A percentile compares a stretch with the other conserved stretches of the same genome.
Evolutionary conservation across 331 rosid species (phyloP).

Genomic region (Rhamnella rubrinervis): DNA sequence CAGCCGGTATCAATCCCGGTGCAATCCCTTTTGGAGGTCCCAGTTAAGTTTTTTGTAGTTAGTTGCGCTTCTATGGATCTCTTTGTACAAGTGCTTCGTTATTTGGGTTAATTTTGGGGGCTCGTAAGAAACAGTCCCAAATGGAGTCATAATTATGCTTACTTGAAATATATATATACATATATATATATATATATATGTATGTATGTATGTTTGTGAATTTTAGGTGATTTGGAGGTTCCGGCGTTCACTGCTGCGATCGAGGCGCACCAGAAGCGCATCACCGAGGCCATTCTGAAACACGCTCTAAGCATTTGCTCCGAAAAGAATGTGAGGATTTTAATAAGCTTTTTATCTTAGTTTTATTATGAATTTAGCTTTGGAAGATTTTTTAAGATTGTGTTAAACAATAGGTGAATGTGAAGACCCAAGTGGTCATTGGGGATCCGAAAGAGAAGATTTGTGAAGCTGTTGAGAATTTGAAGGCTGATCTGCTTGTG

Average conservation of each 20-base stretch:
- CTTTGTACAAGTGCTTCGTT: not conserved
- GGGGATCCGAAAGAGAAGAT: constrained; percentile 98
- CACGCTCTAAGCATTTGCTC: constrained; percentile 70
- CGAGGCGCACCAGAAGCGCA: constrained; percentile 90
- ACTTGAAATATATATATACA: not conserved
- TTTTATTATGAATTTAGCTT: not conserved
- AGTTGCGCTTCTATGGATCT: not conserved
- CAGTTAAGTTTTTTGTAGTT: constrained; percentile 41
- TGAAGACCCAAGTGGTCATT: constrained; percentile 62
- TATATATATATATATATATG: not conserved
- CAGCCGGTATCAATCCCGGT: constrained; percentile 72
- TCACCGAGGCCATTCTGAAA: constrained; percentile 58
- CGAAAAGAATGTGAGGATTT: constrained; percentile 40
- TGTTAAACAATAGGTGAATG: constrained; percentile 30
- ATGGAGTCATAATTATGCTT: not conserved
- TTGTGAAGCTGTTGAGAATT: constrained; percentile 64
- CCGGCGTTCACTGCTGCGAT: constrained; percentile 91
- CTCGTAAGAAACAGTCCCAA: too few species aligned
- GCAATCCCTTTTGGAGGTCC: constrained; percentile 87
- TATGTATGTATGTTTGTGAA: not conserved
- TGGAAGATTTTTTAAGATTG: constrained; percentile 30
- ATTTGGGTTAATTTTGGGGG: not conserved
- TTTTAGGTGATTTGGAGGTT: constrained; percentile 65
- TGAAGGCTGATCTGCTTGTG: constrained; percentile 82
- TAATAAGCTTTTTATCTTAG: not conserved